phyloP scores from a whole-genome alignment of 2,329 filamentous ascomycete species.

The Arachnopeziza araneosa region DNA sequence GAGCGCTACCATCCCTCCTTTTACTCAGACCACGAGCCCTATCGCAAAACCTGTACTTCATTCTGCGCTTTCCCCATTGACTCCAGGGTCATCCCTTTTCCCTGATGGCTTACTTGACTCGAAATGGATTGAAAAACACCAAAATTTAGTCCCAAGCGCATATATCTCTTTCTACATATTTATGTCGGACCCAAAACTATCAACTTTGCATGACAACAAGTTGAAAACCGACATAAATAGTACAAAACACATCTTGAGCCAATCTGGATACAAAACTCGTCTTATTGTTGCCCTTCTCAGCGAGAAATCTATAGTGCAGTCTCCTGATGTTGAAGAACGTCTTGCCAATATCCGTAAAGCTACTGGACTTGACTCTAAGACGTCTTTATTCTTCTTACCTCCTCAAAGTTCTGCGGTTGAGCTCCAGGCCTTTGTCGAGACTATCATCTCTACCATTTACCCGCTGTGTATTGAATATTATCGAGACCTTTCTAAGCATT shows the following conservation, averaged over 20 bases:
- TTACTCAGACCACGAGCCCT: conserved; percentile 36
- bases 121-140: conserved; percentile 84
- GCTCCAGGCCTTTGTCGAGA: conserved; percentile 66
- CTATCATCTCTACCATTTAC: conserved; percentile 67
- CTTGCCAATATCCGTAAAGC: conserved; percentile 72
- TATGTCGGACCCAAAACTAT: conserved; percentile 64
- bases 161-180: conserved; percentile 78
- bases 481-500: conserved; percentile 86
- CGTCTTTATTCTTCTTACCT: conserved; percentile 74
- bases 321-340: conserved; percentile 64
- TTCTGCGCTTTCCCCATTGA: conserved; percentile 86
- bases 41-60: conserved; percentile 59
- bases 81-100: conserved; percentile 74
- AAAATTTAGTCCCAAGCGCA: conserved; percentile 73
- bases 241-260: conserved; percentile 60
- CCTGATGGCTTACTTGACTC: conserved; percentile 83
- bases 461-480: conserved; percentile 82
- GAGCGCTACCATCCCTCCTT: conserved; percentile 47
- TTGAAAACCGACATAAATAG: conserved; percentile 82
- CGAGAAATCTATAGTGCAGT: conserved; percentile 54
- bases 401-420: conserved; percentile 66
- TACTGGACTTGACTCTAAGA: conserved; percentile 76
- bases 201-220: conserved; percentile 77
- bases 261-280: conserved; percentile 71
- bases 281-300: conserved; percentile 74